Conservation (phyloP, 257 asterid genomes). For the Paraleonurus japonicus region DNA sequence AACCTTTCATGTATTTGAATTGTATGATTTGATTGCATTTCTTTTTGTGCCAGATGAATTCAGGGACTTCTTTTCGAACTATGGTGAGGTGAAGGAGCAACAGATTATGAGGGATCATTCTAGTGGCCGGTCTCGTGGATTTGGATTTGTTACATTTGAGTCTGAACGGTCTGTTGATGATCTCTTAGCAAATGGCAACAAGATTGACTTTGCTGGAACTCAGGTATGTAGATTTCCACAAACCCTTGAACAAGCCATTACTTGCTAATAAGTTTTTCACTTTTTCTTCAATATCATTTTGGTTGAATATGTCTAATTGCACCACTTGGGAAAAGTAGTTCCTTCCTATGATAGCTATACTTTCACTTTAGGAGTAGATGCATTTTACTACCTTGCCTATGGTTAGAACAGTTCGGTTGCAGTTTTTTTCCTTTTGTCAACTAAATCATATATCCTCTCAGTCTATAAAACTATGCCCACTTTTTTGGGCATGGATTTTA, state of each 20-base stretch:
- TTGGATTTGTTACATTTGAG: conserved; percentile 58
- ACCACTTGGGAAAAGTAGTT: background rate
- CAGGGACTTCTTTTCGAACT: conserved; percentile 49
- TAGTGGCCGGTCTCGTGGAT: conserved; percentile 60
- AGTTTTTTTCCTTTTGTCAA: background rate
- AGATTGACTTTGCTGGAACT: conserved; percentile 52
- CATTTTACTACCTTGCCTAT: background rate
- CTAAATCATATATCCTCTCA: too few species aligned
- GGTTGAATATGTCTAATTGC: background rate
- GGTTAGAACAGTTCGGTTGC: background rate
- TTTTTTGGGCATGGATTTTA: too few species aligned
- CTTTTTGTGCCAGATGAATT: conserved; percentile 46
- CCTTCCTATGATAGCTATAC: background rate
- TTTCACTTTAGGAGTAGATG: background rate
- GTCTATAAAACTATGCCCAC: too few species aligned
- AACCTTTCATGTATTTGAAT: background rate
- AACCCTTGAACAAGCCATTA: background rate
- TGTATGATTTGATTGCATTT: conserved; percentile 22
- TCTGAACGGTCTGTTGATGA: conserved; percentile 54
- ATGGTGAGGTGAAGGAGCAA: conserved; percentile 57
- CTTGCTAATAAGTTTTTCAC: background rate
- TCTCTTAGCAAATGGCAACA: conserved; percentile 52
- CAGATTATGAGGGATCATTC: conserved; percentile 63
- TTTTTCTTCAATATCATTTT: background rate
- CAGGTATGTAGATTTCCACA: conserved; percentile 39